Conservation (phyloP, 371 early-diverging fungal genomes). For the Sporodiniella umbellata region DNA sequence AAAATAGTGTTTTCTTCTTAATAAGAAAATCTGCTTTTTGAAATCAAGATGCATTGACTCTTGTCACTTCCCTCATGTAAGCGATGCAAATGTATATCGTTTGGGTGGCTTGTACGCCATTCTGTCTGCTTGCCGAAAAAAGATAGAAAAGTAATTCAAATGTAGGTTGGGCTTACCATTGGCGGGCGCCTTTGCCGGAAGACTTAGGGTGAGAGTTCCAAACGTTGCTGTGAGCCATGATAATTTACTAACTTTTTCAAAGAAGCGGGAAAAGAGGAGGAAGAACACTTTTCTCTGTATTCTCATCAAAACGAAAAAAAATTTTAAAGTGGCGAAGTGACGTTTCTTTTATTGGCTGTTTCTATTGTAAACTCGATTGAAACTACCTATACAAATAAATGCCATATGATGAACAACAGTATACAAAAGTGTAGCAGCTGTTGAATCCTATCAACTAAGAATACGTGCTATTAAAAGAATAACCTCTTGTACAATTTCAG, state of each 20-base stretch:
- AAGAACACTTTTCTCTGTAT: slow-evolving; percentile 3
- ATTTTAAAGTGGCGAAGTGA: slow-evolving; percentile 1
- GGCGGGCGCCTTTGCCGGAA: slow-evolving; percentile 98
- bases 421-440: too few relatives aligned
- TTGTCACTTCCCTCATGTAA: too few relatives aligned
- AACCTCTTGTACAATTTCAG: too few relatives aligned
- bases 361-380: not conserved
- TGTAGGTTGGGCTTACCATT: slow-evolving; percentile 67
- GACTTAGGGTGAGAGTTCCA: slow-evolving; percentile 96
- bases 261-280: slow-evolving; percentile 22
- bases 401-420: too few relatives aligned
- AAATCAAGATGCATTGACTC: too few relatives aligned
- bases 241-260: slow-evolving; percentile 8
- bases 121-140: slow-evolving; percentile 2
- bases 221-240: slow-evolving; percentile 92
- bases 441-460: too few relatives aligned
- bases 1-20: not conserved
- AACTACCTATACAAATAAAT: too few relatives aligned
- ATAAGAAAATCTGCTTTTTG: slow-evolving; percentile 1
- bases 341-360: slow-evolving; percentile 1
- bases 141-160: not conserved
- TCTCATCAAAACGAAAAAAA: slow-evolving; percentile 4
- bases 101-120: slow-evolving; percentile 18
- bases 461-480: too few relatives aligned
- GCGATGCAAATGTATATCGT: slow-evolving; percentile 1